Evolutionary conservation across 257 asterid genomes (phyloP).

Genomic region (Rauvolfia tetraphylla): DNA sequence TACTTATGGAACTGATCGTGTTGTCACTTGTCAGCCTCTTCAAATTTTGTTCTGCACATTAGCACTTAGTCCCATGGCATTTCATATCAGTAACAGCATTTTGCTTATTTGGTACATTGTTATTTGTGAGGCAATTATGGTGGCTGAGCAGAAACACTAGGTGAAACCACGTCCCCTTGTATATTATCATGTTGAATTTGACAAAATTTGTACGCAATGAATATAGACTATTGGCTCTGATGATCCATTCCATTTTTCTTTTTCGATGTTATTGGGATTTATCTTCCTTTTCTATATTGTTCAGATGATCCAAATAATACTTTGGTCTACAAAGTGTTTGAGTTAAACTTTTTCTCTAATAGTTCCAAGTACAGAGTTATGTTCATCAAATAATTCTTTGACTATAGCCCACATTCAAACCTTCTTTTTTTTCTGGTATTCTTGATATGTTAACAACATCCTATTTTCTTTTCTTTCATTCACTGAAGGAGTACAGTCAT

Average conservation of each 20-base stretch:
- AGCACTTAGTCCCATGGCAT: neutral
- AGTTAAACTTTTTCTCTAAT: neutral
- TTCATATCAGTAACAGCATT: neutral
- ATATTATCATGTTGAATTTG: neutral
- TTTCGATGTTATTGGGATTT: neutral
- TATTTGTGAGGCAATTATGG: neutral
- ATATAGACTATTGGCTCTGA: neutral
- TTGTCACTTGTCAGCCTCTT: neutral
- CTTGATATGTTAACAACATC: neutral
- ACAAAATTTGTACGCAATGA: neutral
- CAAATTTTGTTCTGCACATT: neutral
- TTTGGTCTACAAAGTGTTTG: neutral
- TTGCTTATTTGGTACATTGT: neutral
- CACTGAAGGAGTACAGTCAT: slow-evolving; percentile 55
- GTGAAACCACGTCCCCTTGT: neutral
- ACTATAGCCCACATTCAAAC: neutral
- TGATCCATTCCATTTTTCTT: neutral
- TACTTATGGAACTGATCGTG: neutral
- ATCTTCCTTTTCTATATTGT: neutral
- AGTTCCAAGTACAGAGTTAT: neutral
- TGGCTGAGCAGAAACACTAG: neutral
- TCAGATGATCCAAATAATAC: neutral
- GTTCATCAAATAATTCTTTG: neutral
- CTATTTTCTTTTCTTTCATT: slow-evolving; percentile 8
- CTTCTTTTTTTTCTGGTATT: neutral